phyloP scores from a whole-genome alignment of 202 grass and related monocot species.

The Schoenoplectus tabernaemontani region DNA sequence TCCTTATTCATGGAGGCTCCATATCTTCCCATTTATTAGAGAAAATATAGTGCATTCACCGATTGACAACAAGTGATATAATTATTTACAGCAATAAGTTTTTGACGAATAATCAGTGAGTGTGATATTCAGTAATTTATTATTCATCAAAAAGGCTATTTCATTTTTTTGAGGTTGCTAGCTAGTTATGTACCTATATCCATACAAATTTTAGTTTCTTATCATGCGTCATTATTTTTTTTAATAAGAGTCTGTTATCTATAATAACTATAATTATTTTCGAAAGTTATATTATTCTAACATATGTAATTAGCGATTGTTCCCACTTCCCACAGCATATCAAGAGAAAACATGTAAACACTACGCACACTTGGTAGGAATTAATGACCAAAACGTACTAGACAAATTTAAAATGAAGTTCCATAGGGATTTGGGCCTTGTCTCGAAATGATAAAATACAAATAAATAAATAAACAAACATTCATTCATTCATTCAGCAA shows the following conservation, averaged over 20 bases:
- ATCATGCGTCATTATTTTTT: background rate
- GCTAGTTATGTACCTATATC: too few species aligned
- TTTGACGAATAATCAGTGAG: too few species aligned
- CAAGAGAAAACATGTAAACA: background rate
- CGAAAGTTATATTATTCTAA: background rate
- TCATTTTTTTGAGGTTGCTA: too few species aligned
- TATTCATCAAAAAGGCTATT: too few species aligned
- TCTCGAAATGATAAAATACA: background rate
- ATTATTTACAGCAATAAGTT: too few species aligned
- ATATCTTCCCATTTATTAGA: background rate
- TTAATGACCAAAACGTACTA: background rate
- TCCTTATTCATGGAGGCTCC: background rate
- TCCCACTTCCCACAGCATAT: too few species aligned
- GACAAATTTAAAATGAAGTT: background rate
- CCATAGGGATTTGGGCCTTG: slow-evolving; percentile 2
- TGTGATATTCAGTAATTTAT: too few species aligned
- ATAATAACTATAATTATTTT: background rate
- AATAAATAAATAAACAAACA: too few species aligned
- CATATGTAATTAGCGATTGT: too few species aligned
- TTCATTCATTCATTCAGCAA: background rate
- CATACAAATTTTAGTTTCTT: too few species aligned
- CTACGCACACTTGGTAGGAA: background rate
- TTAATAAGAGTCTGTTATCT: background rate
- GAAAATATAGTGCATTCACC: background rate
- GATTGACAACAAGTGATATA: too few species aligned